Percentiles rank a stretch among this genome's conserved stretches.
These are phyloP conservation scores for Pseudocercospora musae DNA, from an alignment of 2,329 filamentous ascomycete species.

Conservation along the genomic window DNA sequence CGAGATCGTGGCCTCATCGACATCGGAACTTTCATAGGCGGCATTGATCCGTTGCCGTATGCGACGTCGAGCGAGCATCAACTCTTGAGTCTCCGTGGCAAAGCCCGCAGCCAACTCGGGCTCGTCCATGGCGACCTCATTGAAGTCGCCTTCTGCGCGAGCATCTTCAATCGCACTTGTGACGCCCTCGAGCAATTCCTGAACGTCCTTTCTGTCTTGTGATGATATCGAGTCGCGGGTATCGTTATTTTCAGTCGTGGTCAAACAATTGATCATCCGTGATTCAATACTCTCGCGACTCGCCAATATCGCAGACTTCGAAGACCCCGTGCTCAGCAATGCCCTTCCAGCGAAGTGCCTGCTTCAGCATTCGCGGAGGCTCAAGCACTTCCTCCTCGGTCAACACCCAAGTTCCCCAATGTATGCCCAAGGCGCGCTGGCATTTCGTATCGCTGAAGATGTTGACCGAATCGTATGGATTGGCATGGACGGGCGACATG, in stretches of 20 bases:
- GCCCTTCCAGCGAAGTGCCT: slow-evolving; percentile 66
- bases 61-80: not conserved
- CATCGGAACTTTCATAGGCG: not conserved
- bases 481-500: slow-evolving; percentile 79
- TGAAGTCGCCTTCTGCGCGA: not conserved
- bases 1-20: not conserved
- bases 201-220: not conserved
- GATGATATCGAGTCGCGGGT: not conserved
- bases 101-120: not conserved
- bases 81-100: not conserved
- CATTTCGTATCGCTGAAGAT: slow-evolving; percentile 85
- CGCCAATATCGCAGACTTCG: slow-evolving; percentile 80
- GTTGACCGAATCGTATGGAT: slow-evolving; percentile 82
- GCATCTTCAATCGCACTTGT: not conserved
- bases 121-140: not conserved
- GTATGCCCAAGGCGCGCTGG: slow-evolving; percentile 75
- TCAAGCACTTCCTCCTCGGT: slow-evolving; percentile 83
- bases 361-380: slow-evolving; percentile 68
- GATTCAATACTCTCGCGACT: slow-evolving; percentile 77
- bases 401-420: slow-evolving; percentile 85
- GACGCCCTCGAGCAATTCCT: not conserved
- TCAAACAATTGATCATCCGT: no score
- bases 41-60: not conserved
- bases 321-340: slow-evolving; percentile 70
- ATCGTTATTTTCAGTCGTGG: not conserved